phyloP scores from a whole-genome alignment of 208 protist species.

The Leishmania martiniquensis region DNA sequence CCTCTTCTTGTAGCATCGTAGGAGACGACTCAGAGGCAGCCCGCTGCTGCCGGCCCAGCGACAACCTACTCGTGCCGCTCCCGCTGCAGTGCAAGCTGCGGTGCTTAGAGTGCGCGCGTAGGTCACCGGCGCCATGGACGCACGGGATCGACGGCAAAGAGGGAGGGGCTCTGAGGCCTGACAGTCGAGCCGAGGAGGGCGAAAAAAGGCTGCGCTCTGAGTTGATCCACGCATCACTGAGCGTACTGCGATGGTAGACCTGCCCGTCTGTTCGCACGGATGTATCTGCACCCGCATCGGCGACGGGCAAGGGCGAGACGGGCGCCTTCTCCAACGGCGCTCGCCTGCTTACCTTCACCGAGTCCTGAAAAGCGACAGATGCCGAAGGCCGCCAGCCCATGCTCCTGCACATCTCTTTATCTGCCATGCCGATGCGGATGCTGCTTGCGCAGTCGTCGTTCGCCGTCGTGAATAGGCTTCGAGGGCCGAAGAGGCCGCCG shows the following conservation, averaged over 20 bases:
- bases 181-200: neutral
- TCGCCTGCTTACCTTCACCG: neutral
- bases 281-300: neutral
- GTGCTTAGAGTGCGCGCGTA: neutral
- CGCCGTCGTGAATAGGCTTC: neutral
- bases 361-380: neutral
- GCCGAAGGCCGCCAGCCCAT: neutral
- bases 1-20: neutral
- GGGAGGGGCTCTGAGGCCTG: neutral
- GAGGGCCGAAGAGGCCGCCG: neutral
- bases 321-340: neutral
- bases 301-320: neutral
- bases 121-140: slow-evolving; percentile 10
- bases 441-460: neutral
- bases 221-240: neutral
- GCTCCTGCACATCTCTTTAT: neutral
- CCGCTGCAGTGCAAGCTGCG: slow-evolving; percentile 1
- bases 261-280: neutral
- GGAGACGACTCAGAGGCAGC: slow-evolving; percentile 10
- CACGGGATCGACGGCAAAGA: neutral
- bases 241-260: neutral
- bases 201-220: neutral
- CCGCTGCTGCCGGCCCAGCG: neutral
- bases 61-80: neutral
- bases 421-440: neutral